phyloP scores from a whole-genome alignment of 140 eudicot genomes.

The Senecio squalidus region DNA sequence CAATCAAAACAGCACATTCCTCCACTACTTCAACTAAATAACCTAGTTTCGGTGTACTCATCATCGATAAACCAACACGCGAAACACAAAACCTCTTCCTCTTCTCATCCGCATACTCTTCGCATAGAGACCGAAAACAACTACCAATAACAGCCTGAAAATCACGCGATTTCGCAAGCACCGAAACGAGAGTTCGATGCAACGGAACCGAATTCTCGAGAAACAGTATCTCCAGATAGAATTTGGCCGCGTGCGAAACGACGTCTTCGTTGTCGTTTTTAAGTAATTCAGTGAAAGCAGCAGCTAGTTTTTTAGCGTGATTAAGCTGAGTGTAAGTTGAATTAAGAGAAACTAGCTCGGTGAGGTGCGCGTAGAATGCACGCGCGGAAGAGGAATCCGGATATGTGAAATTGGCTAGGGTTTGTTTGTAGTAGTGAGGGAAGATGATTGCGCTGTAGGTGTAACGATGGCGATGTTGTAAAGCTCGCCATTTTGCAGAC shows the following conservation, averaged over 20 bases:
- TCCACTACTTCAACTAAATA: conserved; percentile 77
- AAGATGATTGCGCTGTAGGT: conserved; percentile 83
- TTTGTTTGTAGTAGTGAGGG: conserved; percentile 59
- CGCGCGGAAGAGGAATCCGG: conserved; percentile 13
- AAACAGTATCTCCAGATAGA: conserved; percentile 68
- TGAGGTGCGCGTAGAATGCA: conserved; percentile 40
- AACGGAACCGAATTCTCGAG: conserved; percentile 80
- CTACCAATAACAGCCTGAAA: conserved; percentile 35
- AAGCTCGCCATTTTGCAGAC: conserved; percentile 97
- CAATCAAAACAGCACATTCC: conserved; percentile 78
- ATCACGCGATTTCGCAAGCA: conserved; percentile 50
- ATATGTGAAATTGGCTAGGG: conserved; percentile 25
- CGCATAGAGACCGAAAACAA: conserved; percentile 57
- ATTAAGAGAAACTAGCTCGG: conserved; percentile 52
- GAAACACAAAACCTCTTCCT: conserved; percentile 86
- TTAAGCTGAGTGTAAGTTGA: conserved; percentile 83
- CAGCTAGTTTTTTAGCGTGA: conserved; percentile 62
- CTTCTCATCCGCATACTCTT: conserved; percentile 54
- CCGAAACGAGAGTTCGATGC: conserved; percentile 64
- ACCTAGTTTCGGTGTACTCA: conserved; percentile 91
- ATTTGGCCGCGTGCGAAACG: conserved; percentile 43
- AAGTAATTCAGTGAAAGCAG: conserved; percentile 49
- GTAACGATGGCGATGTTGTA: conserved; percentile 97
- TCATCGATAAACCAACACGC: conserved; percentile 82
- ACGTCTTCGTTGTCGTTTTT: conserved; percentile 30